These are phyloP conservation scores for Clavispora fructus DNA, from an alignment of 805 yeast species.

Conservation along the genomic window DNA sequence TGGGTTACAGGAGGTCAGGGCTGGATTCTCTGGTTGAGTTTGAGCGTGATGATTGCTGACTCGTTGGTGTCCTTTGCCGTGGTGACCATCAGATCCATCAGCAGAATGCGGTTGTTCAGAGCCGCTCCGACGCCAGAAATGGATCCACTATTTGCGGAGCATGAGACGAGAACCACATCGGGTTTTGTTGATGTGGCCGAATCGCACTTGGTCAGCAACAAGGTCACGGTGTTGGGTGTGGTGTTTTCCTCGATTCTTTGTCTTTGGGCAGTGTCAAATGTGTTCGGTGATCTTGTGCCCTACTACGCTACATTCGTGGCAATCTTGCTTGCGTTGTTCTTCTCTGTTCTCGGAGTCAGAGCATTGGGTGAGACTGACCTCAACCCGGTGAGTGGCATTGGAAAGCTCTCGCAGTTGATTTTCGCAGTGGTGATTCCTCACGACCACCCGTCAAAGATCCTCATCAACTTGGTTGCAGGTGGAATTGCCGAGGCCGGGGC, in stretches of 20 bases:
- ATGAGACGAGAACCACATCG: not conserved
- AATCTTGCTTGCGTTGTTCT: slow-evolving; percentile 65
- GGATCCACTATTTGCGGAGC: not conserved
- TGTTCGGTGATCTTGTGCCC: slow-evolving; percentile 73
- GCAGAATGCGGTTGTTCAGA: slow-evolving; percentile 8
- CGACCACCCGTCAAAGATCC: slow-evolving; percentile 70
- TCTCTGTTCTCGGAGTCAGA: slow-evolving; percentile 83
- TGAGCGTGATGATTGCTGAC: slow-evolving; percentile 92
- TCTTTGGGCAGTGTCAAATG: slow-evolving; percentile 52
- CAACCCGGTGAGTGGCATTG: slow-evolving; percentile 95
- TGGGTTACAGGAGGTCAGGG: slow-evolving; percentile 96
- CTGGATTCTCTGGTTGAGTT: slow-evolving; percentile 93
- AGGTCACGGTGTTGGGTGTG: slow-evolving; percentile 55
- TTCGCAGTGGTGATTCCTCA: slow-evolving; percentile 79
- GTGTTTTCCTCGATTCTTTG: slow-evolving; percentile 63
- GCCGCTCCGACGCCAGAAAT: not conserved
- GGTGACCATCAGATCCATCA: slow-evolving; percentile 43
- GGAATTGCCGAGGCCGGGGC: slow-evolving; percentile 99
- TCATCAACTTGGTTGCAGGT: slow-evolving; percentile 87
- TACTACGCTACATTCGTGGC: slow-evolving; percentile 64
- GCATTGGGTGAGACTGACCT: slow-evolving; percentile 96
- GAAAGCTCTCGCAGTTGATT: slow-evolving; percentile 84
- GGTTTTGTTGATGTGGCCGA: slow-evolving; percentile 11
- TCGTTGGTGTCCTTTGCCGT: slow-evolving; percentile 75
- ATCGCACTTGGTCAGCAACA: slow-evolving; percentile 44